Base-by-base conservation (phyloP, 495 filamentous ascomycete genomes). In the Cenococcum geophilum region DNA sequence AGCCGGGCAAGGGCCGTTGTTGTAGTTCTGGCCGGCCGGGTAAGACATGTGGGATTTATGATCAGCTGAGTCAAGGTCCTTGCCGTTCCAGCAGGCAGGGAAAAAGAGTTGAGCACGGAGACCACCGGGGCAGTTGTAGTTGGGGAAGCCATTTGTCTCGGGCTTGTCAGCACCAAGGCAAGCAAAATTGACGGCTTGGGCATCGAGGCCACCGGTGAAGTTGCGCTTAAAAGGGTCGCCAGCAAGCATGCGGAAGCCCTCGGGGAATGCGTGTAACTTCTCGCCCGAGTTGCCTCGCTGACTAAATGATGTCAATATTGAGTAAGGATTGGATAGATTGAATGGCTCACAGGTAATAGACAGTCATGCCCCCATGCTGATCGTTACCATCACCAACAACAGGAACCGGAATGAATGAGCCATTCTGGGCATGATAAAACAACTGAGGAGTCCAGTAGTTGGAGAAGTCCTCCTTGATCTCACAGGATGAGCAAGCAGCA, bases 391-490 rank as follows among this genome's bases (percentile, higher is more conserved):
- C 85, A 60, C 83, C 85, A 59, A 82, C 77, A 69, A 86, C 78
- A 6, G 78, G 71, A 37, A 92, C 90, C 40, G 76, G 77, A 63
- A 84, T 81, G 68, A 93, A 87, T 27, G 76, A 77, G 6, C 82
- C 83, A 58, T 86, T 86, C 60, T 78, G 73, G 32, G 79, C 78
- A 25, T 81, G 77, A 71, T 82, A 89, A 73, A 82, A 89, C n/a
- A 92, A 76, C 40, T 72, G 71, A 1, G 89, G 87, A 54, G 85
- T 81, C 89, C 89, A 92, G 75, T 93, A 92, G 72, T 84, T 85
- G 65, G 84, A 88, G 62, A 83, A 76, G 72, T 92, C 89, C 60
- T 79, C 78, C 59, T 79, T 82, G 63, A 86, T 78, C 11, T 75
- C 75, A 61, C 87, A 84, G 8, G 84, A 84, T 49, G 84, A 86